Conservation (phyloP, 345 rosid genomes). For the Luvunga scandens region DNA sequence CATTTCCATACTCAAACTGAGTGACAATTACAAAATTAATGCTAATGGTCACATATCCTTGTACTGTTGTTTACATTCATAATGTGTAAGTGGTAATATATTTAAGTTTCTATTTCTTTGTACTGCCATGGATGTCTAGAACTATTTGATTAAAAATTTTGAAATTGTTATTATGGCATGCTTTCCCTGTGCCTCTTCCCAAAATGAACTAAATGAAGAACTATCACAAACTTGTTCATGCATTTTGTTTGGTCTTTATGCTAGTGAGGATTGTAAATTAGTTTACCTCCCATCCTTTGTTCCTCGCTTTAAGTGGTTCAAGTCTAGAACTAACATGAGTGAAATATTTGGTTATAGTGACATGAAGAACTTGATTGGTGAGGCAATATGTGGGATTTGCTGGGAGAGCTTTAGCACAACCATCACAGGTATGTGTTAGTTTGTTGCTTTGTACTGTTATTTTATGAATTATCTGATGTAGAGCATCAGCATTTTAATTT, state of each 20-base stretch:
- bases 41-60: not conserved
- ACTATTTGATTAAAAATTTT: too few relatives aligned
- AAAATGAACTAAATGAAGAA: too few relatives aligned
- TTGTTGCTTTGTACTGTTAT: not conserved
- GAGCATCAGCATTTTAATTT: not conserved
- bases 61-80: not conserved
- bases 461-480: not conserved
- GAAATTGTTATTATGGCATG: too few relatives aligned
- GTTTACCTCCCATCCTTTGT: not conserved
- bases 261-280: not conserved
- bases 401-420: constrained; percentile 80
- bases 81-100: not conserved
- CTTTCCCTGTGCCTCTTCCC: too few relatives aligned
- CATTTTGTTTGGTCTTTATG: not conserved
- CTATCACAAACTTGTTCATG: not conserved
- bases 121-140: too few relatives aligned
- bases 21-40: not conserved
- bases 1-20: not conserved
- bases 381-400: constrained; percentile 76
- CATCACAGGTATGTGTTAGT: constrained; percentile 55
- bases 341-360: constrained; percentile 45
- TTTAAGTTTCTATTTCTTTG: not conserved
- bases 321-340: not conserved
- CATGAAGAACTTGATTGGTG: constrained; percentile 84
- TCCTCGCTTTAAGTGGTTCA: too few relatives aligned